These are phyloP conservation scores for Umbelopsis vinacea DNA, from an alignment of 192 early-diverging fungal genomes.

Conservation along the genomic window DNA sequence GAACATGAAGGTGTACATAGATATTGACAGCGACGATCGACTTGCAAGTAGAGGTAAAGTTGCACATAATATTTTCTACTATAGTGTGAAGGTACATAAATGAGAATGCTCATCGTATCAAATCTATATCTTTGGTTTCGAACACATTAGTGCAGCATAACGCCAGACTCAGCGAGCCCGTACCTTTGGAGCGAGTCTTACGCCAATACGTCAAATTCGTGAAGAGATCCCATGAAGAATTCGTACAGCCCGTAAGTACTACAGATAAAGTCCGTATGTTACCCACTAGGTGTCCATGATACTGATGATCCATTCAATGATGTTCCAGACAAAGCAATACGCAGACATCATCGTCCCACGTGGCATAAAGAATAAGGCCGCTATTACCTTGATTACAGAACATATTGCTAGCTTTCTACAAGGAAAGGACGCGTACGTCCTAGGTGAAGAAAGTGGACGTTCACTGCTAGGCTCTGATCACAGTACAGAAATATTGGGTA, in stretches of 20 bases:
- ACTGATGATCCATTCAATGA: not conserved
- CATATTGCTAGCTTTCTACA: conserved; percentile 33
- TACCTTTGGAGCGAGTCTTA: conserved; percentile 61
- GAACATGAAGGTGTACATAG: conserved; percentile 83
- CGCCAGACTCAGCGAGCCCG: conserved; percentile 33
- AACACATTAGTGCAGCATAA: conserved; percentile 36
- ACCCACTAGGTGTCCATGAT: too few relatives aligned
- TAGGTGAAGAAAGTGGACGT: not conserved
- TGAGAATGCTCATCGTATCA: not conserved
- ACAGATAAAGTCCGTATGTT: not conserved
- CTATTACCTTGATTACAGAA: conserved; percentile 64
- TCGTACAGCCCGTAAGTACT: conserved; percentile 69
- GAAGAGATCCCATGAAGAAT: conserved; percentile 90
- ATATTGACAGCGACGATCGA: conserved; percentile 83
- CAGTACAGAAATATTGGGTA: not conserved
- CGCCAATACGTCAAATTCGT: conserved; percentile 73
- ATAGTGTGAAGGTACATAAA: not conserved
- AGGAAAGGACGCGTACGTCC: not conserved
- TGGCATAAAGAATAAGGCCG: conserved; percentile 65
- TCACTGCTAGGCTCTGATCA: not conserved
- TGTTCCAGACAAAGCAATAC: conserved; percentile 66
- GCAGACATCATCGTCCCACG: conserved; percentile 78
- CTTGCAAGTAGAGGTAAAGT: conserved; percentile 56
- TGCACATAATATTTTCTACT: not conserved
- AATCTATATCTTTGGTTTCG: conserved; percentile 36